phyloP scores from a whole-genome alignment of 208 protist species.

The Leishmania tropica region DNA sequence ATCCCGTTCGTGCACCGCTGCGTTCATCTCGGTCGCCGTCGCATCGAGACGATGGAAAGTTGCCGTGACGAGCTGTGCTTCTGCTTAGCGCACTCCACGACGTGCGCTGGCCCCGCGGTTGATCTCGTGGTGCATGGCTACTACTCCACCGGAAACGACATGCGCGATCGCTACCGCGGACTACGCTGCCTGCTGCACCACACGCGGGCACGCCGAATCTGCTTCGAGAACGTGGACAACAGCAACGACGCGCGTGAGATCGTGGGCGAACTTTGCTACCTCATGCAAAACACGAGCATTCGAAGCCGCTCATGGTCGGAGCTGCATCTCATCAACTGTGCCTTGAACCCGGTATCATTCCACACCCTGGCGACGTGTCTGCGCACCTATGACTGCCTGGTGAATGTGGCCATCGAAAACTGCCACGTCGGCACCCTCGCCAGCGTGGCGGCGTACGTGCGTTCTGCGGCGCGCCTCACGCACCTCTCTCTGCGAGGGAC shows the following conservation, averaged over 20 bases:
- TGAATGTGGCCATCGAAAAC: constrained; percentile 47
- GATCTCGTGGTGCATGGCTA: constrained; percentile 52
- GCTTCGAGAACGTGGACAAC: constrained; percentile 37
- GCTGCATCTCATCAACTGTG: constrained; percentile 28
- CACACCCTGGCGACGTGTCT: constrained; percentile 20
- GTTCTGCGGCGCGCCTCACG: constrained; percentile 23
- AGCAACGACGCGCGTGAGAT: constrained; percentile 49
- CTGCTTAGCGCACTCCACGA: constrained; percentile 64
- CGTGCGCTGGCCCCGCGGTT: constrained; percentile 38
- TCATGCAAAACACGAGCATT: constrained; percentile 9
- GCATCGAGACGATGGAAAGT: constrained; percentile 26
- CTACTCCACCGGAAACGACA: constrained; percentile 40
- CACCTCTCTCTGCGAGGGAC: constrained; percentile 59
- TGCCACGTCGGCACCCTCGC: constrained; percentile 36
- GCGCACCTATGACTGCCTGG: constrained; percentile 37
- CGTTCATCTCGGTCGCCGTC: constrained; percentile 28
- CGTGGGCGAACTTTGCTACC: constrained; percentile 41
- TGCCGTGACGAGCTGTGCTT: constrained; percentile 62
- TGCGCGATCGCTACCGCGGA: constrained; percentile 41
- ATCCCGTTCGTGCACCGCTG: constrained; percentile 37
- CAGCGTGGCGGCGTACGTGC: constrained; percentile 38
- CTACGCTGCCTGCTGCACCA: constrained; percentile 69
- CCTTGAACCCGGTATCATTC: constrained; percentile 22
- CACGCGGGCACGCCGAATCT: constrained; percentile 36
- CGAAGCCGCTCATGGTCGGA: constrained; percentile 15